Base-by-base conservation (phyloP, 169 alveolate species). In the Plasmodium gaboni region DNA sequence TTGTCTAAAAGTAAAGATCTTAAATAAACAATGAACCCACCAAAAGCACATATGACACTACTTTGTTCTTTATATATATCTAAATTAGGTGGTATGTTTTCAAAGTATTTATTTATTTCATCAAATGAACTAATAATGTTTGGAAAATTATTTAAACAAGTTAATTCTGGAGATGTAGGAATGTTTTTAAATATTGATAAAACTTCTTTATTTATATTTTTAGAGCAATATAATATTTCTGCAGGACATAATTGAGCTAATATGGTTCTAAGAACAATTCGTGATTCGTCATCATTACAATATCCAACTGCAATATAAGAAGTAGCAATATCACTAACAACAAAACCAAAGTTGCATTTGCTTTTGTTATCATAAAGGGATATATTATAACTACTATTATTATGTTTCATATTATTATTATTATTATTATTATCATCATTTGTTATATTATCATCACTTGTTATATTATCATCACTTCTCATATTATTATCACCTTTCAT, bases 311-410 rank as follows among this genome's bases (percentile, higher is more conserved):
- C 93, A 42, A 97, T 91, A 61, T 92, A 83, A 13, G 94, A 87
- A 1, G 98, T 97, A 2, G 96, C 89, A 0, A 94, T 91, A 87
- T 97, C 99, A 17, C 95, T 95, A 28, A 97, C 92, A 17, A 95
- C 92, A 28, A 97, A 93, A 1, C 98, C 98, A 73, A 96, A 92
- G 55, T 95, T 94, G 51, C 92, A 87, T 48, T 89, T 74, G 1
- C 0, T 0, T 38, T 38, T 38, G 46, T 5, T 38, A 38, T 38
- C 10, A 38, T 38, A 38, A 5, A 5, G 46, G 46, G 5, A 38
- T 38, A 38, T 19, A 19, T 19, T 19, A 19, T 19, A 19, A 19
- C 22, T 19, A 38, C 7, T 38, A 38, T 38, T 38, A 38, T 38
- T 32, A 32, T 5, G 9, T 32, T 32, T 32, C 6, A 32, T 32